Conservation (phyloP, 176 grass and related monocot species). For the Oryza rufipogon region DNA sequence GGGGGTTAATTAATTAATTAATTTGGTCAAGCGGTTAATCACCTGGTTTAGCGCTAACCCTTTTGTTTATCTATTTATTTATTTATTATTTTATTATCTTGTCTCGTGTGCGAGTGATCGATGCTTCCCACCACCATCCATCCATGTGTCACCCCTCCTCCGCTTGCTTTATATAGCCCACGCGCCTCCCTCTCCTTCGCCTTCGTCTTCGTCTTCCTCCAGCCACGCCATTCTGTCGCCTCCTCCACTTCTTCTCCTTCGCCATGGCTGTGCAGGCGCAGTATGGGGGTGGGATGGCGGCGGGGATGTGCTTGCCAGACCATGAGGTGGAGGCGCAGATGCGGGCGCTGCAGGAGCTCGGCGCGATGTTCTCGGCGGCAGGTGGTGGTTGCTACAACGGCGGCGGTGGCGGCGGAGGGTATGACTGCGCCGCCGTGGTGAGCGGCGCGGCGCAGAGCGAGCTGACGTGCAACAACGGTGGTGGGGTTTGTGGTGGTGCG, state of each 20-base stretch:
- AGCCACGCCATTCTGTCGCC: neutral
- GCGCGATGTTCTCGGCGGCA: neutral
- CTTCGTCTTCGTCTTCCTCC: neutral
- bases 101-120: neutral
- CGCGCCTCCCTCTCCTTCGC: neutral
- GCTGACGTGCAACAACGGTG: conserved; percentile 54
- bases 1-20: neutral
- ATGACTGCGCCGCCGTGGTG: conserved; percentile 6
- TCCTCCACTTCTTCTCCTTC: neutral
- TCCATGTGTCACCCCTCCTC: neutral
- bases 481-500: neutral
- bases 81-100: neutral
- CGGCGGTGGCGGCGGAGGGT: neutral
- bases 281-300: conserved; percentile 16
- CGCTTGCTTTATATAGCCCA: neutral
- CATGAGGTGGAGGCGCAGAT: neutral
- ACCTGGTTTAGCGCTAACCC: neutral
- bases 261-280: conserved; percentile 71
- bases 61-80: neutral
- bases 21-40: neutral
- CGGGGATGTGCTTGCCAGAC: neutral
- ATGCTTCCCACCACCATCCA: neutral
- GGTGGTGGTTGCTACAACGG: neutral
- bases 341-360: conserved; percentile 13
- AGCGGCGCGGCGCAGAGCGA: conserved; percentile 53